Base-by-base conservation (phyloP, 352 stramenopile genomes). In the Thraustochytrium striatum region DNA sequence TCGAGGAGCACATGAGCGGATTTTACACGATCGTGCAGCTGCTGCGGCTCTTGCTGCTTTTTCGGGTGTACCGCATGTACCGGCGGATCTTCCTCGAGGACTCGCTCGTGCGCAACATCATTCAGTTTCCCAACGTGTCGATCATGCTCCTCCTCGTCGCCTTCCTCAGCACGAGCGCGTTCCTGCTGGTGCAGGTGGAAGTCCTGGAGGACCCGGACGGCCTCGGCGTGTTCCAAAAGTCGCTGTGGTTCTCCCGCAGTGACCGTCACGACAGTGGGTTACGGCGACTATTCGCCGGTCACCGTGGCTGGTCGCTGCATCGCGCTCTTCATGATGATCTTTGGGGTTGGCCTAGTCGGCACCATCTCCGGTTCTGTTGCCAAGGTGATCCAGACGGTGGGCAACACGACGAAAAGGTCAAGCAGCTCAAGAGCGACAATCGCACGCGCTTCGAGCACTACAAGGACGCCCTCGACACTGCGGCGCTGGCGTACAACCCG, bases 161-260 rank as follows among this genome's bases (percentile, higher is more conserved):
- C 5, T 72, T 75, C n/a, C 61, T 75, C 33, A 52, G 58, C 25
- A 3, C 36, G 9, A 61, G 65, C 50, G 44, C 65, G 19, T 21
- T 13, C 19, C 30, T 38, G 7, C 13, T 75, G 3, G 52, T 38
- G 11, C 65, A 75, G 36, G 43, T 75, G n/a, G 65, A 75, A 30
- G 16, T 38, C 0, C 11, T 30, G 1, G 19, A 30, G n/a, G 44
- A 75, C 32, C 65, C 65, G 32, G 19, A 21, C 7, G 65, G 65
- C 39, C 50, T 75, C 21, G 65, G 32, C 16, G 30, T 61, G 16
- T 75, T 75, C 25, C 16, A 58, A 36, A 75, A 65, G 11, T 80
- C 70, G 1, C 57, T 80, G n/a, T 80, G 70, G 70, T 80, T 80
- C 35, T 80, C 70, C n/a, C 9, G 58, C 58, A 19, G 70, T 80